Base-by-base conservation (phyloP, 805 yeast genomes). In the Spathaspora girioi region DNA sequence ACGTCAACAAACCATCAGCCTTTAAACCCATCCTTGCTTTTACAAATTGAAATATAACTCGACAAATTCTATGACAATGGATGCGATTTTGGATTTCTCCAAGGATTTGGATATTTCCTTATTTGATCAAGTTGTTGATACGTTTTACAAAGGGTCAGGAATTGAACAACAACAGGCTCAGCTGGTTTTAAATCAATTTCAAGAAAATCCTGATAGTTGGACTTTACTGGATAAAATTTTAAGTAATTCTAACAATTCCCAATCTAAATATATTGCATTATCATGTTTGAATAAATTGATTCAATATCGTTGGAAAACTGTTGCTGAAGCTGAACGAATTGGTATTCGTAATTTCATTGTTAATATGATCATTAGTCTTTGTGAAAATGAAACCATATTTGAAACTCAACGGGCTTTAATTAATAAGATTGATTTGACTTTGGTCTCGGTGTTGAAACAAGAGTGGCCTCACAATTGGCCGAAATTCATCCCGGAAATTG, bases 381-480 rank as follows among this genome's bases (percentile, higher is more conserved):
- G 97, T 70, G 93, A 89, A 54, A 89, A 89, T 65, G 96, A 89
- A 54, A 73, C 77, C 9, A 76, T 81, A 31, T 90, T 92, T 64
- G 79, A 77, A 47, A 70, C 79, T 42, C 90, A 90, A 64, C 86
- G 85, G 62, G 84, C 97, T 18, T 78, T 94, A 63, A 89, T 94
- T 64, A 89, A 87, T 74, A 94, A 94, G 69, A 91, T 92, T 61
- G 97, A 94, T 71, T 78, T 94, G 63, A 93, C 98, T 14, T 76
- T 94, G 62, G 99, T 94, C 38, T 96, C 92, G 64, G 86, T 94
- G 48, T 81, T 94, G 63, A 94, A 94, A 64, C 98, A 94, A 71
- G 99, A 94, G 67, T 94, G 99, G 99, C 99, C 99, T 32, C 89
- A 86, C 60, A 88, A 92, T 67, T 94, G 99, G 99, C 98, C 98